Base-by-base conservation (phyloP, 768 basidiomycete species). In the Kwoniella europaea region DNA sequence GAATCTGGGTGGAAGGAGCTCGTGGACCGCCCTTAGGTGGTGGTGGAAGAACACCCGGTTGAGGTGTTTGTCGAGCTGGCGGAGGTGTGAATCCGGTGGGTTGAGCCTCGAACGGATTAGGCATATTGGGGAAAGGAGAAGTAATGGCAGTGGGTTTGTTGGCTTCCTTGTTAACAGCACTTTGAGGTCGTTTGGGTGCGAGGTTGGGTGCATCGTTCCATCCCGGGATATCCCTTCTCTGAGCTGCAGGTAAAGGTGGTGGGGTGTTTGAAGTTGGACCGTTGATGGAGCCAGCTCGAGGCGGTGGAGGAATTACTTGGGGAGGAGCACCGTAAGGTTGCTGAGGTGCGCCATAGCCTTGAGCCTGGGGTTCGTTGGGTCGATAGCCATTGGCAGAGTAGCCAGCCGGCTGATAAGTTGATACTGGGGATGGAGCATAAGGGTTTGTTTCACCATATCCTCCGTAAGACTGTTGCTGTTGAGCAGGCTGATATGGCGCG, bases 131-230 rank as follows among this genome's bases (percentile, higher is more conserved):
- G 89, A 98, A 97, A 0, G 95, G 95, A 10, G 92, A 88, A 9
- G 90, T 89, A 76, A 98, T 95, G 2, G 94, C 88, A 7, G 87
- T 86, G 2, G 88, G 90, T 76, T 91, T 92, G 65, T 79, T 83
- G 10, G 85, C 72, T 65, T 82, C 86, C 67, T 75, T 74, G 41
- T 86, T 76, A 5, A 87, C 84, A 22, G 87, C 86, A 1, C 91
- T 88, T 0, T 86, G 85, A 27, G 90, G 89, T 53, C 87, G 82
- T 18, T 87, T 82, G 10, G 85, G 79, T 29, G 78, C 76, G 13
- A 88, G 72, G 6, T 86, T 80, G 0, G 93, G 94, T 0, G 93
- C 89, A 83, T 98, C 95, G 76, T 98, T 98, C 94, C 94, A 98
- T 0, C 93, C 93, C 16, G 90, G 88, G 35, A 90, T 89, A 61